These are phyloP conservation scores for Yamadazyma dendronema DNA, from an alignment of 1,139 yeast genomes.

Conservation along the genomic window DNA sequence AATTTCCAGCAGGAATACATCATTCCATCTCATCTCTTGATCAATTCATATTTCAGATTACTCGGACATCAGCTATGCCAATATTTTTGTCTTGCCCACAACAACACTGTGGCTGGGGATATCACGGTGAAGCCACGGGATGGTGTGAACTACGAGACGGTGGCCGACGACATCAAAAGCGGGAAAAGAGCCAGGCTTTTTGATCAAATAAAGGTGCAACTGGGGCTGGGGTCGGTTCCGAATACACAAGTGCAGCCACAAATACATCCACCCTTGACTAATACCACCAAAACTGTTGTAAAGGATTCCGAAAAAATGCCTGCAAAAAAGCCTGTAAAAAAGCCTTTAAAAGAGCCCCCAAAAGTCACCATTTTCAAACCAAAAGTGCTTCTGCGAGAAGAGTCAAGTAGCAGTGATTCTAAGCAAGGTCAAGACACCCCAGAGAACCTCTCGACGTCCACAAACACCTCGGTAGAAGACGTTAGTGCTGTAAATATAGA, in stretches of 20 bases:
- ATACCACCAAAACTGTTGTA: too few species aligned
- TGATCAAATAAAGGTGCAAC: conserved; percentile 8
- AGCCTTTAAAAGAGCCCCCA: background rate
- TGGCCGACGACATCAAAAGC: conserved; percentile 1
- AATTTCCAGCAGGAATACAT: conserved; percentile 7
- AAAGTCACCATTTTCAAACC: conserved; percentile 1
- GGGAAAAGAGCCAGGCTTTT: conserved; percentile 1
- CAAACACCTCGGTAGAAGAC: too few species aligned
- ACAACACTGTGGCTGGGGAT: conserved; percentile 26
- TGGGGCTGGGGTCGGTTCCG: too few species aligned
- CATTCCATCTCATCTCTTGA: conserved; percentile 34
- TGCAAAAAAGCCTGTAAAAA: background rate
- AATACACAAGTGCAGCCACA: too few species aligned
- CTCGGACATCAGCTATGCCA: conserved; percentile 69
- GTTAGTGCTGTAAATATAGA: too few species aligned
- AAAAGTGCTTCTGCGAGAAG: too few species aligned
- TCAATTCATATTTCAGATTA: conserved; percentile 67
- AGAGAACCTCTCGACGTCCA: too few species aligned
- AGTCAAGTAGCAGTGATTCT: too few species aligned
- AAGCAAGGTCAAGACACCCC: too few species aligned
- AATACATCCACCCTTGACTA: too few species aligned
- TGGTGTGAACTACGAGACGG: conserved; percentile 17
- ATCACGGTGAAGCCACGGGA: conserved; percentile 25
- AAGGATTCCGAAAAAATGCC: too few species aligned
- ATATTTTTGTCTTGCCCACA: conserved; percentile 50